Conservation (phyloP, 345 rosid species). For the Gossypium arboreum region DNA sequence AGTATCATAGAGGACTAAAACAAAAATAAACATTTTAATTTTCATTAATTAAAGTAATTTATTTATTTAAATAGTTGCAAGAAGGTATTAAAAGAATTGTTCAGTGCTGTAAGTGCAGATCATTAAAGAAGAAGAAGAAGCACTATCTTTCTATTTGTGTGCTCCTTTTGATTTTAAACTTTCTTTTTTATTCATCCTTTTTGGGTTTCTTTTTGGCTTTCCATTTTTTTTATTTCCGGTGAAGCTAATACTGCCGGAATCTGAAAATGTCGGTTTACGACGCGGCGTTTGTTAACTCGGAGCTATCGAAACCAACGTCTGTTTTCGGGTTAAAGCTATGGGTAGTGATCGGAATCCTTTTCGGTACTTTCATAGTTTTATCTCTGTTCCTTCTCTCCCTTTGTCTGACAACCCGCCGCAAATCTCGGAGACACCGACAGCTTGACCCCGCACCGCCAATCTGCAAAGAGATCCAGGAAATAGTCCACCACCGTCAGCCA, state of each 20-base stretch:
- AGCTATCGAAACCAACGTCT: slow-evolving; percentile 82
- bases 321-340: slow-evolving; percentile 84
- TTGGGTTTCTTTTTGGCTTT: neutral
- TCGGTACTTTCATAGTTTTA: slow-evolving; percentile 77
- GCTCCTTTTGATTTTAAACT: neutral
- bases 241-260: neutral
- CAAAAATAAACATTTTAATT: too few species aligned
- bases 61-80: neutral
- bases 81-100: neutral
- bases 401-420: slow-evolving; percentile 83
- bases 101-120: neutral
- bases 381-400: slow-evolving; percentile 84
- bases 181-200: neutral
- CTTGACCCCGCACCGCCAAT: slow-evolving; percentile 49
- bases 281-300: slow-evolving; percentile 63
- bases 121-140: neutral
- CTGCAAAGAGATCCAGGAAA: slow-evolving; percentile 86
- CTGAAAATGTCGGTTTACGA: slow-evolving; percentile 51
- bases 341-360: slow-evolving; percentile 82
- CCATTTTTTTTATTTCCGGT: slow-evolving; percentile 13
- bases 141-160: neutral
- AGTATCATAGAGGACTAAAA: too few species aligned
- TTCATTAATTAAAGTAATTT: too few species aligned
- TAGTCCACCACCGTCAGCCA: slow-evolving; percentile 36
- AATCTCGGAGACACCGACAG: slow-evolving; percentile 30